Conservation (phyloP, 164 flowering plant species). For the Umbellularia californica region DNA sequence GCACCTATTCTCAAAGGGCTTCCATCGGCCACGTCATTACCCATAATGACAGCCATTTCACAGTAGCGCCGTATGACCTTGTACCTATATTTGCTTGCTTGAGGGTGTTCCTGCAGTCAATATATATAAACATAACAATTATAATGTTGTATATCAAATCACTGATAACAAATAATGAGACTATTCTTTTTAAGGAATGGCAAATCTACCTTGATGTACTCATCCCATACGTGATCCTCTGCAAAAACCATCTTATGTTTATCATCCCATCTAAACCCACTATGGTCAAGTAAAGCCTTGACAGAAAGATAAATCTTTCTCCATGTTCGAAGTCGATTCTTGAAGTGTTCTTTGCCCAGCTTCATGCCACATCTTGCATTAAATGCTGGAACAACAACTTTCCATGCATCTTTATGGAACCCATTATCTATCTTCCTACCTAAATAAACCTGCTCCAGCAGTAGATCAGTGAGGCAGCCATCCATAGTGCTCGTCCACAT, state of each 20-base stretch:
- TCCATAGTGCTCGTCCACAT: conserved; percentile 71
- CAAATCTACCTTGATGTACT: conserved; percentile 44
- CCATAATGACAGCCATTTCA: conserved; percentile 9
- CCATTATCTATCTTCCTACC: conserved; percentile 44
- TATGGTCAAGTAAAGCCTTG: conserved; percentile 40
- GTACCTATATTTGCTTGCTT: conserved; percentile 40
- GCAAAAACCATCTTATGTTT: conserved; percentile 49
- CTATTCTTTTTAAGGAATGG: neutral
- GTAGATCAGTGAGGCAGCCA: conserved; percentile 46
- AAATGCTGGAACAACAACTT: conserved; percentile 40
- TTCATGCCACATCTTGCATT: conserved; percentile 43
- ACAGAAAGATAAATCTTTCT: conserved; percentile 44
- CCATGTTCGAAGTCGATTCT: conserved; percentile 54
- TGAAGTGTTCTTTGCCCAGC: conserved; percentile 44
- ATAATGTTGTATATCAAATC: neutral
- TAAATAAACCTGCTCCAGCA: conserved; percentile 46
- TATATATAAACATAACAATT: neutral
- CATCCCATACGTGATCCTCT: conserved; percentile 52
- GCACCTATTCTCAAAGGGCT: neutral
- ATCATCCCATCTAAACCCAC: conserved; percentile 58
- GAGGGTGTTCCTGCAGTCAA: conserved; percentile 42
- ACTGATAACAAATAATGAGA: neutral
- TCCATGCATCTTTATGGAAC: conserved; percentile 55
- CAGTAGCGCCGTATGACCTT: neutral
- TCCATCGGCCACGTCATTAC: neutral